Percentiles rank a stretch among this genome's conserved stretches.
Conservation (phyloP, 768 basidiomycete species). For the Podaxis sp. region DNA sequence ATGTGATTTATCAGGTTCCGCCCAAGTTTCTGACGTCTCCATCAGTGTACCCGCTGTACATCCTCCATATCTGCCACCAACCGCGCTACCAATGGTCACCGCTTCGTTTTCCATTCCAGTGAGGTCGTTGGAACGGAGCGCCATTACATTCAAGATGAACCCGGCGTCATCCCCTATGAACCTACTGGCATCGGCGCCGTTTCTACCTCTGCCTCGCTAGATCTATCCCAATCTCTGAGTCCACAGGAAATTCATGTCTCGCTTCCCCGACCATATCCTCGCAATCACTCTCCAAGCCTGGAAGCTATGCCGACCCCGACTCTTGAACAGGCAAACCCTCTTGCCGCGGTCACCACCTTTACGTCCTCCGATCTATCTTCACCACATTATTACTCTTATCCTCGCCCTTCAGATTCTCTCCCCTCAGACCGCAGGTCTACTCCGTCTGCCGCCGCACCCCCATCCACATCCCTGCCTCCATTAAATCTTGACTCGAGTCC, state of each 20-base stretch:
- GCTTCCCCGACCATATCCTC: conserved; percentile 16
- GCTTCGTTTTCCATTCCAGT: conserved; percentile 80
- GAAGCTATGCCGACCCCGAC: conserved; percentile 35
- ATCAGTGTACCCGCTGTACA: conserved; percentile 66
- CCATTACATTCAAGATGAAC: conserved; percentile 58
- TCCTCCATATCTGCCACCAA: conserved; percentile 62
- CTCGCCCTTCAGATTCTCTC: conserved; percentile 21
- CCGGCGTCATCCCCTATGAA: conserved; percentile 51
- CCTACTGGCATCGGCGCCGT: conserved; percentile 15
- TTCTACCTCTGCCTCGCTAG: background rate
- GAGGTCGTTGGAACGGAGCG: conserved; percentile 63
- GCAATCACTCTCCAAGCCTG: conserved; percentile 24
- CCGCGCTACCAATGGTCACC: conserved; percentile 77
- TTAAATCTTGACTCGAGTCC: conserved; percentile 17
- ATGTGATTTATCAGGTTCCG: background rate
- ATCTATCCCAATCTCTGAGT: background rate
- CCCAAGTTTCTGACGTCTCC: background rate
- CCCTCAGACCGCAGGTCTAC: conserved; percentile 7
- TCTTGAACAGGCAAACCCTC: conserved; percentile 32
- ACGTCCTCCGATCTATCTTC: conserved; percentile 24
- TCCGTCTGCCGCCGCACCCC: conserved; percentile 9
- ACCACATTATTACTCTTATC: background rate
- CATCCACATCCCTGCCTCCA: conserved; percentile 12
- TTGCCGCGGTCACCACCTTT: conserved; percentile 17
- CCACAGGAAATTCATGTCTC: conserved; percentile 9